Conservation (phyloP, 1,284 basidiomycete species). For the Macrocystidia cucumis region DNA sequence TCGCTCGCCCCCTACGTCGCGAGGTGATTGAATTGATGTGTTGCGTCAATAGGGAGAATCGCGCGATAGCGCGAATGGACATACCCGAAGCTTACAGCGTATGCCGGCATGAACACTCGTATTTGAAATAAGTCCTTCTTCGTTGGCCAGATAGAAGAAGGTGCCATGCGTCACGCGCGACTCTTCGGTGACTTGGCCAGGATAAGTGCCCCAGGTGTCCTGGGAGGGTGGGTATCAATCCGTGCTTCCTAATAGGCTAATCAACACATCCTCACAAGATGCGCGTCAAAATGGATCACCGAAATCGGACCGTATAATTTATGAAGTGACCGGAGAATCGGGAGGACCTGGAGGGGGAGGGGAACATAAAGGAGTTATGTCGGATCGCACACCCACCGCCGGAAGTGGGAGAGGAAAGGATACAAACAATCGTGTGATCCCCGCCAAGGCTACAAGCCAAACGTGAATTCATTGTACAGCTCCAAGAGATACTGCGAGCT, state of each 20-base stretch:
- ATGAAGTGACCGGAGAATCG: constrained; percentile 66
- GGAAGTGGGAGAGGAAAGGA: not conserved
- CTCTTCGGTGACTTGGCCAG: constrained; percentile 46
- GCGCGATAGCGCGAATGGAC: constrained; percentile 12
- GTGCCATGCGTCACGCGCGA: constrained; percentile 70
- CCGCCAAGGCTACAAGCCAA: constrained; percentile 52
- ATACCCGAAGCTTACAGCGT: constrained; percentile 59
- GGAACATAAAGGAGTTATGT: not conserved
- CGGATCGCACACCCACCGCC: too few relatives aligned
- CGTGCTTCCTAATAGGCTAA: not conserved
- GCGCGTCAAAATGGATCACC: constrained; percentile 79
- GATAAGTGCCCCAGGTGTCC: constrained; percentile 49
- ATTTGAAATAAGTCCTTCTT: constrained; percentile 68
- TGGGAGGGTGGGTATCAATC: constrained; percentile 10
- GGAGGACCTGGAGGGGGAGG: constrained; percentile 33
- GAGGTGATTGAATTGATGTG: constrained; percentile 17
- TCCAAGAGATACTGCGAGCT: not conserved
- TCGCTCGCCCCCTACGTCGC: constrained; percentile 43
- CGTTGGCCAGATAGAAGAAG: constrained; percentile 66
- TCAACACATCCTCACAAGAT: constrained; percentile 32
- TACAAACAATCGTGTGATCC: constrained; percentile 66
- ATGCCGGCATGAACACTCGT: constrained; percentile 75
- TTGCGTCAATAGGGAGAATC: not conserved
- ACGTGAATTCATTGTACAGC: not conserved
- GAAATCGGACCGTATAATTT: constrained; percentile 70